Base-by-base conservation (phyloP, 345 rosid genomes). In the Arabidopsis arenosa region DNA sequence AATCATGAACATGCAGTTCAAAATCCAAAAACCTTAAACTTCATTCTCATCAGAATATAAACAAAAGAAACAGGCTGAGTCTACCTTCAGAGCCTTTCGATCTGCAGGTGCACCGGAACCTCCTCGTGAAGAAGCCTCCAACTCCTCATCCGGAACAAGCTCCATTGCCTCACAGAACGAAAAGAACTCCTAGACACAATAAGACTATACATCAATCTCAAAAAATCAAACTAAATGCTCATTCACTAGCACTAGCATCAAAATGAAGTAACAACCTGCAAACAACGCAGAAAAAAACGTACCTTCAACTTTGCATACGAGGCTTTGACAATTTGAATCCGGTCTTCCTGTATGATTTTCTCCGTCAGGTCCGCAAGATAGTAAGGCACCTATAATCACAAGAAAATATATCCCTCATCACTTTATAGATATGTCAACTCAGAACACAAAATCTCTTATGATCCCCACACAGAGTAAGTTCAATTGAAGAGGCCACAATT, bases 111-210 rank as follows among this genome's bases (percentile, higher is more conserved):
- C 63, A 77, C 77, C 88, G 32, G 92, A 54, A 58, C 79, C 80
- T 56, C 79, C 80, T 56, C 86, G 84, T 14, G 71, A 59, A 49
- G 83, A 80, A 65, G 84, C 78, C 71, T 82, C 88, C 77, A 85
- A 74, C 81, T 91, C 96, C 74, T 87, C 98, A 44, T 79, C 66
- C 4, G 96, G 96, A 54, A 85, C 83, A 63, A 93, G 90, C 65
- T 90, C 94, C 93, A 93, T 88, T 21, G 86, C 84, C 83, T 93
- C 98, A 75, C 99, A 89, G 82, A 93, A 91, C 0, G 92, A 83
- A 74, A 86, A 54, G 77, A 93, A 91, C 66, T 96, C 99, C 98
- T 96, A 74, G 8, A 65, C 41, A 75, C 59, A 68, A 26, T 18
- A 57, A 59, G 57, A 72, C 1, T 7, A 30, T 3, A 30, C 36